These are phyloP conservation scores for Striga asiatica DNA, from an alignment of 257 asterid species.

Conservation along the genomic window DNA sequence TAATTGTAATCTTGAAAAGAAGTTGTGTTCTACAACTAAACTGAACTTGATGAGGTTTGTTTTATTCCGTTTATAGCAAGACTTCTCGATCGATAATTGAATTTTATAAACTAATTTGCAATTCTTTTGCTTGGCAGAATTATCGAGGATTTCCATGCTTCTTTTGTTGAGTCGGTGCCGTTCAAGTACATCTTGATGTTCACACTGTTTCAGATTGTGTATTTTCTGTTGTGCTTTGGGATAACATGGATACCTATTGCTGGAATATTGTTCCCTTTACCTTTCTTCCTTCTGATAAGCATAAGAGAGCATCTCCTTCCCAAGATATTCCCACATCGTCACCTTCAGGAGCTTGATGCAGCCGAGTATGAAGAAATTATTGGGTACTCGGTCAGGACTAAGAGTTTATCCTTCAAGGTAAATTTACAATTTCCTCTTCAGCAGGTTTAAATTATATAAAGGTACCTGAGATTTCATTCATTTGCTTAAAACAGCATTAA, in stretches of 20 bases:
- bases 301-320: constrained; percentile 77
- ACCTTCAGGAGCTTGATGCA: constrained; percentile 73
- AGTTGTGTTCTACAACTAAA: neutral
- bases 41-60: neutral
- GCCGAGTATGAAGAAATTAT: constrained; percentile 71
- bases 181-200: constrained; percentile 65
- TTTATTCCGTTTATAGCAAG: neutral
- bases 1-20: neutral
- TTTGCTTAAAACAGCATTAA: too few species aligned
- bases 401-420: constrained; percentile 40
- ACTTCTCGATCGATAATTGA: neutral
- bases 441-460: neutral
- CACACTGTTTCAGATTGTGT: constrained; percentile 49
- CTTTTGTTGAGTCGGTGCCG: constrained; percentile 78
- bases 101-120: neutral
- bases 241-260: constrained; percentile 94
- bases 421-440: neutral
- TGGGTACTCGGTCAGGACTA: constrained; percentile 38
- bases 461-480: neutral
- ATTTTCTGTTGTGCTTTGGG: constrained; percentile 64
- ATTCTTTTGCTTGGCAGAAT: constrained; percentile 35
- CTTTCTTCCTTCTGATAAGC: constrained; percentile 59
- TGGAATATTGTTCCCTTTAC: constrained; percentile 77
- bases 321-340: constrained; percentile 38
- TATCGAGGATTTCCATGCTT: constrained; percentile 59